A percentile compares a stretch with the other conserved stretches of the same genome.
phyloP scores from a whole-genome alignment of 1,139 yeast species.

The Schwanniomyces etchellsii region DNA sequence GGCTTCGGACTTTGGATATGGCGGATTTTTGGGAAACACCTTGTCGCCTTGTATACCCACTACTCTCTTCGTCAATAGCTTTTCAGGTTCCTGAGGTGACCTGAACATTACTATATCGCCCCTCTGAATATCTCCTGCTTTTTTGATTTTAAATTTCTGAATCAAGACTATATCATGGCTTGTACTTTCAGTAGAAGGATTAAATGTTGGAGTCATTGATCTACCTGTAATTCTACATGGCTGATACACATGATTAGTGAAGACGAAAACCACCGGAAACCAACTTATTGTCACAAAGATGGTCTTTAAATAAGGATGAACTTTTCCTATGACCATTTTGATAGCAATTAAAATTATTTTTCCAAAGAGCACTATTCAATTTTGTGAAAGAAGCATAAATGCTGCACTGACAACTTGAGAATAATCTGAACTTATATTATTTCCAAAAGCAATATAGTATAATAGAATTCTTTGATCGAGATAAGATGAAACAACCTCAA shows the following conservation, averaged over 20 bases:
- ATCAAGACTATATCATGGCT: conserved; percentile 65
- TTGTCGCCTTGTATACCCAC: conserved; percentile 70
- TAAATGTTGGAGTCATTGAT: conserved; percentile 88
- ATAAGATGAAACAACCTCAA: conserved; percentile 5
- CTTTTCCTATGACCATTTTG: no score
- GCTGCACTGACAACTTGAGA: neutral
- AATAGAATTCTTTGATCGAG: no score
- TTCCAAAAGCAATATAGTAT: no score
- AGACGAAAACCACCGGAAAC: conserved; percentile 74
- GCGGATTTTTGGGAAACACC: conserved; percentile 49
- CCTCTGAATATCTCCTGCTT: conserved; percentile 38
- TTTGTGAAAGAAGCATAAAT: neutral
- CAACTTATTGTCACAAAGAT: conserved; percentile 42
- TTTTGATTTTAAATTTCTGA: conserved; percentile 55
- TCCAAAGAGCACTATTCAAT: no score
- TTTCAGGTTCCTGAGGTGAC: conserved; percentile 75
- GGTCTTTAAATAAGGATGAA: conserved; percentile 10
- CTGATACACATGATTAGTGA: conserved; percentile 67
- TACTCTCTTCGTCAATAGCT: conserved; percentile 69
- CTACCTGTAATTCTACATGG: conserved; percentile 75
- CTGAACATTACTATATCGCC: conserved; percentile 77
- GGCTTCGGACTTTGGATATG: conserved; percentile 60
- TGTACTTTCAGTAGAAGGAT: conserved; percentile 52
- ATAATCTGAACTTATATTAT: no score
- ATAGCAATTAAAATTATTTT: no score